Conservation (phyloP, 768 basidiomycete species). For the Russula earlei region DNA sequence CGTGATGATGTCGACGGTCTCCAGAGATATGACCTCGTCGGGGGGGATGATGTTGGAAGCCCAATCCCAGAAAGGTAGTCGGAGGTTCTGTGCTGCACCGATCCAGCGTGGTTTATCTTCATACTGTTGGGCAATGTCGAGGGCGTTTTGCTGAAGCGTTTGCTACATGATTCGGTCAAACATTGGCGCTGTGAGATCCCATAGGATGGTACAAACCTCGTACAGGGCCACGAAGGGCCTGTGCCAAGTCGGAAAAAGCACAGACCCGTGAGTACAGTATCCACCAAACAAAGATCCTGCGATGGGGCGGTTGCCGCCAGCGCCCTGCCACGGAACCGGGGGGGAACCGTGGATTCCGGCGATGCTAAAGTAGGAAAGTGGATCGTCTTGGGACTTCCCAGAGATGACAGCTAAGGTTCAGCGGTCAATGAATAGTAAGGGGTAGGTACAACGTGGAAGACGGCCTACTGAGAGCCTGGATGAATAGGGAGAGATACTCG, state of each 20-base stretch:
- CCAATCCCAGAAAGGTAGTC: slow-evolving; percentile 46
- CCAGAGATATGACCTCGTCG: slow-evolving; percentile 28
- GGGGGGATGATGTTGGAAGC: slow-evolving; percentile 32
- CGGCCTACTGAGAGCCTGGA: slow-evolving; percentile 39
- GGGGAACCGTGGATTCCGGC: slow-evolving; percentile 48
- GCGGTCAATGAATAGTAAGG: background rate
- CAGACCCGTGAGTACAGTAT: slow-evolving; percentile 45
- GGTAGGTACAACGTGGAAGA: background rate
- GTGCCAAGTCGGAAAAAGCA: slow-evolving; percentile 49
- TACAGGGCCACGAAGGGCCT: slow-evolving; percentile 27
- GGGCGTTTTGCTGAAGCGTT: slow-evolving; percentile 34
- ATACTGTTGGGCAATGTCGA: slow-evolving; percentile 34
- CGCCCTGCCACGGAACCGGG: slow-evolving; percentile 35
- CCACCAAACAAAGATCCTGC: slow-evolving; percentile 29
- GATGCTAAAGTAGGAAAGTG: slow-evolving; percentile 36
- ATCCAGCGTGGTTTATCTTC: slow-evolving; percentile 24
- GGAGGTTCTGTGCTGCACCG: slow-evolving; percentile 29
- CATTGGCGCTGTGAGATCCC: background rate
- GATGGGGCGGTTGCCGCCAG: slow-evolving; percentile 25
- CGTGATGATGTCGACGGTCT: slow-evolving; percentile 28
- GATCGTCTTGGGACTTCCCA: slow-evolving; percentile 24
- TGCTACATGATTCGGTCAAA: slow-evolving; percentile 29
- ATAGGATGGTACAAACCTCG: background rate
- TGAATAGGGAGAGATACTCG: slow-evolving; percentile 41
- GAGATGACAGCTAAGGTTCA: background rate